phyloP scores from a whole-genome alignment of 306 rosid species.

The Luffa aegyptiaca region DNA sequence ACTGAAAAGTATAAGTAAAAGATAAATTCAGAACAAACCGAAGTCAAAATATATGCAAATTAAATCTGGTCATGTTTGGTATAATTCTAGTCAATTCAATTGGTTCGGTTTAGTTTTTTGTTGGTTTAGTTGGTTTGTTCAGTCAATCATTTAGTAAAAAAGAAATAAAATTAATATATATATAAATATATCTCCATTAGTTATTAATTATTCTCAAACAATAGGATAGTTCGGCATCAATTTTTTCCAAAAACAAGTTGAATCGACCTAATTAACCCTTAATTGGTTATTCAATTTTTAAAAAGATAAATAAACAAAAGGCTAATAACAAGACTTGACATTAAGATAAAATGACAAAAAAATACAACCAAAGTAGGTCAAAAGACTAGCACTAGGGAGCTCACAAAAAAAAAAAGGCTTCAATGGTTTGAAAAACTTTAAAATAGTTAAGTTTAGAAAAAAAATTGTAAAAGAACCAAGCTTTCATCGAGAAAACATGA shows the following conservation, averaged over 20 bases:
- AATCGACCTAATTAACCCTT: background rate
- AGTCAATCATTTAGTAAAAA: background rate
- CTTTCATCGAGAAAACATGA: too few relatives aligned
- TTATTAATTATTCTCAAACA: background rate
- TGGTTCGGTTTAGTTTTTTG: background rate
- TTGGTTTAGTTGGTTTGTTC: background rate
- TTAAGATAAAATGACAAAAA: background rate
- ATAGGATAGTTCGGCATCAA: background rate
- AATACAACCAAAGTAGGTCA: background rate
- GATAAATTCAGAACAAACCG: constrained; percentile 13
- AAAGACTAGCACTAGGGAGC: background rate
- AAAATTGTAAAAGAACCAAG: too few relatives aligned
- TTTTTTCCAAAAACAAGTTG: background rate
- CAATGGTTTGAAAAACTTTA: background rate
- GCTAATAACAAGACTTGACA: background rate
- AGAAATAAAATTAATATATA: too few relatives aligned
- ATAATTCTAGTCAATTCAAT: background rate
- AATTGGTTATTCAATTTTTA: background rate
- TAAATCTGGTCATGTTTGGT: background rate
- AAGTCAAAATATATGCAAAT: background rate
- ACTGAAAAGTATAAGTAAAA: constrained; percentile 31
- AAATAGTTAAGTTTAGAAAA: background rate
- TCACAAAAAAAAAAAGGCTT: background rate
- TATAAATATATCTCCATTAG: background rate
- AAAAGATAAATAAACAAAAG: background rate